Base-by-base conservation (phyloP, 345 rosid genomes). In the Sapria himalayana region DNA sequence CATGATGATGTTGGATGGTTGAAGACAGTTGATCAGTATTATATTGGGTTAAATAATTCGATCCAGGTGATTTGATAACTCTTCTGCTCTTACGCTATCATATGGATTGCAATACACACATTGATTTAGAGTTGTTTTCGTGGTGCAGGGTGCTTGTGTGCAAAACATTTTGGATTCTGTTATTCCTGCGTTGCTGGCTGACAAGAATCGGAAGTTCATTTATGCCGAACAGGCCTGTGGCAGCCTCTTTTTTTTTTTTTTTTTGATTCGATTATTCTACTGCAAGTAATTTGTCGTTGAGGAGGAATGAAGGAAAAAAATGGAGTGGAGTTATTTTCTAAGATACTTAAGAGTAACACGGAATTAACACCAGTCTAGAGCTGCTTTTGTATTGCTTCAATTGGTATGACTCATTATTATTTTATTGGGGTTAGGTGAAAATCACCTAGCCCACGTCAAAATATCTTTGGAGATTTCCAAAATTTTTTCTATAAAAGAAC, bases 1-100 rank as follows among this genome's bases (percentile, higher is more conserved):
- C 98, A 89, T 54, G 98, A 76, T 33, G 98, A 89, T 36, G 98
- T 89, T 46, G 98, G 98, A 41, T 82, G 98, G 94, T 55, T 89
- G 40, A 89, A 82, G 73, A 89, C 98, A 2, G 73, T 89, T 61
- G 98, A 82, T 49, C 98, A 89, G 69, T 89, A 89, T 69, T 89
- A 89, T 63, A 82, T 82, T 32, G 98, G 98, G 66, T 79, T 93
- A 45, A 89, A 89, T 58, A 89, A 82, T 60, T 89, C 94, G 20
- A 89, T 89, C 51, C 98, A 82, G 92, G 98, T 82, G n/a, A 25
- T 22, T 15, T 29, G 15, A 7, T 35, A 4, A 16, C 3, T 27
- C 9, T 32, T 29, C 19, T 14, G 11, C 19, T 15, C 40, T 45
- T 33, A 33, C 22, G 39, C 50, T 29, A 1, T 33, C 0, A 11